phyloP scores from a whole-genome alignment of 2,329 filamentous ascomycete genomes.

The Dactylellina parvicollis region DNA sequence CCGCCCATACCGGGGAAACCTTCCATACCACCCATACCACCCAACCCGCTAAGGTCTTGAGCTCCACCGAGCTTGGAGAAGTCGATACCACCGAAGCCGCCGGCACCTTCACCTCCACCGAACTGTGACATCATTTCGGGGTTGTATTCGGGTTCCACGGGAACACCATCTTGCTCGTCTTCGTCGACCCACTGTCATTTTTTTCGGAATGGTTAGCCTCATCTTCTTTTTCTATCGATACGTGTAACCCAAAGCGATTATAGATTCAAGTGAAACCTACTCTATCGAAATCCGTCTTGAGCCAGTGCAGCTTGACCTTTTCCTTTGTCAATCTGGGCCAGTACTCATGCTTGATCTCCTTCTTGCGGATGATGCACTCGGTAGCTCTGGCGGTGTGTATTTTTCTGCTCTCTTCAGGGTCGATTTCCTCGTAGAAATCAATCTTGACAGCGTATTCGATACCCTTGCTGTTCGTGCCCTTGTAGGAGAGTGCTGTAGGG shows the following conservation, averaged over 20 bases:
- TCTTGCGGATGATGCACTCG: slow-evolving; percentile 93
- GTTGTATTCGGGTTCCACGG: slow-evolving; percentile 69
- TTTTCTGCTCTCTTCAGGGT: slow-evolving; percentile 81
- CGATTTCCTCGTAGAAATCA: slow-evolving; percentile 90
- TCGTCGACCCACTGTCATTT: slow-evolving; percentile 81
- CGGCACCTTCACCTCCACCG: slow-evolving; percentile 60
- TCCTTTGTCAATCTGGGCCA: slow-evolving; percentile 97
- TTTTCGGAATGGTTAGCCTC: neutral
- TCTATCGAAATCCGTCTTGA: slow-evolving; percentile 99
- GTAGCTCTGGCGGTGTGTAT: slow-evolving; percentile 89
- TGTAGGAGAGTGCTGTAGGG: slow-evolving; percentile 79
- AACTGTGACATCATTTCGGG: slow-evolving; percentile 63
- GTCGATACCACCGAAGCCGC: slow-evolving; percentile 76
- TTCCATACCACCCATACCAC: slow-evolving; percentile 62
- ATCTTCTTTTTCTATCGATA: neutral
- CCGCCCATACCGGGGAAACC: slow-evolving; percentile 50
- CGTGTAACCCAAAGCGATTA: neutral
- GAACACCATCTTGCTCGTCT: slow-evolving; percentile 93
- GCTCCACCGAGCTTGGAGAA: slow-evolving; percentile 87
- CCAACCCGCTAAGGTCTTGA: slow-evolving; percentile 64
- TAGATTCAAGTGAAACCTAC: slow-evolving; percentile 62
- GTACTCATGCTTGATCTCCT: slow-evolving; percentile 92
- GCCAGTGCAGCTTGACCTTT: slow-evolving; percentile 85
- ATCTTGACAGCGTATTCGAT: slow-evolving; percentile 82
- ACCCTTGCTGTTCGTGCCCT: slow-evolving; percentile 83